phyloP scores from a whole-genome alignment of 495 filamentous ascomycete genomes.

The Penicillium bovifimosum region DNA sequence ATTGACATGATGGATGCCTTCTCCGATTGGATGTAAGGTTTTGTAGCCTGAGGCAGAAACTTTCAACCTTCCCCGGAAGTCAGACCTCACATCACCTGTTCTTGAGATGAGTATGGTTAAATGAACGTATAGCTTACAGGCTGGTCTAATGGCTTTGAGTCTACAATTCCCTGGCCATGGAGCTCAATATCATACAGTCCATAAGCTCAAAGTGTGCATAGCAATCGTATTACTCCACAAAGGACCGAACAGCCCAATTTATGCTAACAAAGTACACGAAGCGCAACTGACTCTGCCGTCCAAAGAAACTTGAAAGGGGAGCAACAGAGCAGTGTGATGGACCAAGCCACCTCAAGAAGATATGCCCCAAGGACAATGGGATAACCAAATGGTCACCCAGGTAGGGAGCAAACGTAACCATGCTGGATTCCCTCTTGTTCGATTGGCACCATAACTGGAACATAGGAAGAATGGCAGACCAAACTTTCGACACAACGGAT shows the following conservation, averaged over 20 bases:
- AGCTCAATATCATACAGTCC: not conserved
- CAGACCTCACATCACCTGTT: too few relatives aligned
- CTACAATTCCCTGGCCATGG: not conserved
- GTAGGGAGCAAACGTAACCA: not conserved
- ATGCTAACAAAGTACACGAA: constrained; percentile 21
- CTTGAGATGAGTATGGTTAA: not conserved
- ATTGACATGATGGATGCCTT: constrained; percentile 8
- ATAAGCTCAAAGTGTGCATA: constrained; percentile 12
- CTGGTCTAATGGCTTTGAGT: not conserved
- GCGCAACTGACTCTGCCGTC: constrained; percentile 1
- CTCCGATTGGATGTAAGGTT: constrained; percentile 8
- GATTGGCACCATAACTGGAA: not conserved
- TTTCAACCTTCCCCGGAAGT: not conserved
- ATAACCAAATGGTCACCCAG: not conserved
- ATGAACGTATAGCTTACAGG: not conserved
- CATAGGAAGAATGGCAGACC: constrained; percentile 13
- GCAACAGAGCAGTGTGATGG: not conserved
- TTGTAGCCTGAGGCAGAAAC: constrained; percentile 26
- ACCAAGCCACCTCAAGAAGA: not conserved
- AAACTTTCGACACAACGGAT: constrained; percentile 14
- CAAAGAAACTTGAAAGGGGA: not conserved
- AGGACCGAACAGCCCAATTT: constrained; percentile 6
- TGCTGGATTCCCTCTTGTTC: not conserved
- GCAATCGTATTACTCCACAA: constrained; percentile 12
- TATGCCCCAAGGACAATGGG: not conserved